These are phyloP conservation scores for Lunularia cruciata DNA, from an alignment of 225 moss, liverwort and hornwort species.

Conservation along the genomic window DNA sequence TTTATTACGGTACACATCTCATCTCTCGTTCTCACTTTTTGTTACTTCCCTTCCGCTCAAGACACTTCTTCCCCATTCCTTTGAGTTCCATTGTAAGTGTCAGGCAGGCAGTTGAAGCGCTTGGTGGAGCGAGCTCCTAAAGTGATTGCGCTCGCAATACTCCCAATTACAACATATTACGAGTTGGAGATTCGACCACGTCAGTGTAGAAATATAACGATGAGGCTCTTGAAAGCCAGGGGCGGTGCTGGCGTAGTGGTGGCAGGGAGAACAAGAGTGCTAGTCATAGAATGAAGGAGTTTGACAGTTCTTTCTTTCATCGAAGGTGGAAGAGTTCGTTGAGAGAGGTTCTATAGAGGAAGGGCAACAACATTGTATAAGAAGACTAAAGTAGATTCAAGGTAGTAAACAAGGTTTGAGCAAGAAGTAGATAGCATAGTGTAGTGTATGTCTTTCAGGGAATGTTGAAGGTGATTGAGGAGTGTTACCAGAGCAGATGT, in stretches of 20 bases:
- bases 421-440: slow-evolving; percentile 2
- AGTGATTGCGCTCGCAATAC: neutral
- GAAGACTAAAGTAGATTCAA: no score
- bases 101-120: slow-evolving; percentile 1
- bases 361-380: no score
- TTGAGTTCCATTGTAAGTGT: no score
- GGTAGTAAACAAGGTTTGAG: no score
- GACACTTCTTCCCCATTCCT: neutral
- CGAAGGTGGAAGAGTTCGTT: neutral
- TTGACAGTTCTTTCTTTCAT: neutral
- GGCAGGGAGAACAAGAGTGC: neutral
- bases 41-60: no score
- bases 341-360: no score
- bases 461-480: neutral
- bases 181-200: neutral
- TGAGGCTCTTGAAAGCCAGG: no score
- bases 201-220: no score
- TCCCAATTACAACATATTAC: neutral
- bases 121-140: neutral
- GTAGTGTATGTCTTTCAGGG: slow-evolving; percentile 5
- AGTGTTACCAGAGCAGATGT: neutral
- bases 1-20: neutral
- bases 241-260: neutral
- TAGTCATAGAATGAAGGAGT: neutral
- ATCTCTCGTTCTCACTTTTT: neutral